Evolutionary conservation across 163 green algal genomes (phyloP), one percentile per base, ranked within the genome.

Genomic region (Chlamydomonas reinhardtii): DNA sequence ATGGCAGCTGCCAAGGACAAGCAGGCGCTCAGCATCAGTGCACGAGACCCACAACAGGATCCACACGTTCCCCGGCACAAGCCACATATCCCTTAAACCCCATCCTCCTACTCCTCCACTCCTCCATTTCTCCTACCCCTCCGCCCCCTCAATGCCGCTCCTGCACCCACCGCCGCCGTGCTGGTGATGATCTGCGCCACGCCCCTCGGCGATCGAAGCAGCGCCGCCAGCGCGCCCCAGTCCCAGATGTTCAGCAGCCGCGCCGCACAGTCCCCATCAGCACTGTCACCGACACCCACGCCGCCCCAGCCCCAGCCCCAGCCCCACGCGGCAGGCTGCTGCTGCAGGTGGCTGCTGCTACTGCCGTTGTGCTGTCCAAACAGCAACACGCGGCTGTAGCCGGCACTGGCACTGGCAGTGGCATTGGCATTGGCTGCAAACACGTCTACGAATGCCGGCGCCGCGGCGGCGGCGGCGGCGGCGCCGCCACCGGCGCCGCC

Each of bases 121-220:
- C n/a, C n/a, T n/a, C n/a, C n/a, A n/a, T n/a, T n/a, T n/a, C n/a
- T n/a, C n/a, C n/a, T n/a, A n/a, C 14, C 48, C 48, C 11, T 17
- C 48, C 48, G 48, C 5, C 48, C 2, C 19, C 48, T 2, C 48
- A 17, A 56, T 11, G 8, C 11, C 48, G 6, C 48, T 19, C 1
- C 48, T 19, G 48, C 48, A 56, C 48, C 48, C 48, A 95, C 71
- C 1, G 92, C 71, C 11, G 91, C 32, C 4, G 90, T 31, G 74
- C 94, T 89, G 6, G 70, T 81, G 6, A 69, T 74, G 1, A 96
- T 86, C 4, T 92, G 90, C 34, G 85, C 59, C 0, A 87, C 34
- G 39, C 88, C 88, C 25, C 83, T 52, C 25, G 73, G 48, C 8
- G 64, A 72, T 22, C 15, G 11, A 31, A 94, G 31, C 81, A 96